A percentile compares a stretch with the other conserved stretches of the same genome.
These are phyloP conservation scores for Sphagnum tenellum DNA, from an alignment of 225 moss, liverwort and hornwort genomes.

Conservation along the genomic window DNA sequence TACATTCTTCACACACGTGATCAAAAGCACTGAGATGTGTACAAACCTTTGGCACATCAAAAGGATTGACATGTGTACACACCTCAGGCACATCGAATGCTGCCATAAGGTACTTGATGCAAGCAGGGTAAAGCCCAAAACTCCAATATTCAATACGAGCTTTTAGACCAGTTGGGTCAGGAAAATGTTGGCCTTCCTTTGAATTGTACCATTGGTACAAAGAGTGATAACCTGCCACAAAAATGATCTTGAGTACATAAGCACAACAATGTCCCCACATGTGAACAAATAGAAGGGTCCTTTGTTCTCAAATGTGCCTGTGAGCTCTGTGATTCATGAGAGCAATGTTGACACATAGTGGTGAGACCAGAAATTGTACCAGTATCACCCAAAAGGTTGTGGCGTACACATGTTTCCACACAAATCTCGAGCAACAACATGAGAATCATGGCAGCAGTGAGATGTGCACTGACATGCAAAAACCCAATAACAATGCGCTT, in stretches of 20 bases:
- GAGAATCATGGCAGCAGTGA: slow-evolving; percentile 35
- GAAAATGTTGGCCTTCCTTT: slow-evolving; percentile 45
- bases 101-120: slow-evolving; percentile 53
- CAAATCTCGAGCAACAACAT: slow-evolving; percentile 50
- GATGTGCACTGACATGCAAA: slow-evolving; percentile 29
- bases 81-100: slow-evolving; percentile 58
- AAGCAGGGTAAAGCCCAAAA: slow-evolving; percentile 38
- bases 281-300: too few relatives aligned
- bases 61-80: too few relatives aligned
- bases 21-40: too few relatives aligned
- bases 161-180: slow-evolving; percentile 38
- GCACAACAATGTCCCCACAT: too few relatives aligned
- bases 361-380: slow-evolving; percentile 3
- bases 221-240: slow-evolving; percentile 31
- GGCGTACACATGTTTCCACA: slow-evolving; percentile 47
- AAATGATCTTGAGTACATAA: too few relatives aligned
- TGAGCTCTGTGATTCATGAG: too few relatives aligned
- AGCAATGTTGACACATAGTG: too few relatives aligned
- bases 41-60: too few relatives aligned
- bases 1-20: too few relatives aligned
- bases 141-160: slow-evolving; percentile 44
- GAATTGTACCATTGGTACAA: slow-evolving; percentile 53
- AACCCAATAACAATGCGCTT: slow-evolving; percentile 27
- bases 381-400: slow-evolving; percentile 39
- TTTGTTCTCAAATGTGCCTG: too few relatives aligned